Evolutionary conservation across 1,284 basidiomycete species (phyloP).

Genomic region (Apiotrichum laibachii): DNA sequence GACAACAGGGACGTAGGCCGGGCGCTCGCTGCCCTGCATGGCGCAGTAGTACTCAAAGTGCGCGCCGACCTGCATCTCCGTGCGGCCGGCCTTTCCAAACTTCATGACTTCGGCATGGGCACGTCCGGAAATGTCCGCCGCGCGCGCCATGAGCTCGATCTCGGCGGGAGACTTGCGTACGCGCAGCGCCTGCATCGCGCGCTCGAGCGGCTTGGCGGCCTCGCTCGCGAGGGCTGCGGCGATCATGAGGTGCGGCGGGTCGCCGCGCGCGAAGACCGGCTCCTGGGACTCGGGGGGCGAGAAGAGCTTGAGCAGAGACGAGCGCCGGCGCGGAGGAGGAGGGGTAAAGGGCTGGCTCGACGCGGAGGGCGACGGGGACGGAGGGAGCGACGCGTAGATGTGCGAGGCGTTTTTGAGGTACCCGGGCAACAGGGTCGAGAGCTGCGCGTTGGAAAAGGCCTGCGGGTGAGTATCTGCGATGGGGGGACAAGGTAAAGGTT

Average conservation of each 20-base stretch:
- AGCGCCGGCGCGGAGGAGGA: slow-evolving; percentile 37
- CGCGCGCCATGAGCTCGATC: slow-evolving; percentile 51
- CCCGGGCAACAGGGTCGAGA: slow-evolving; percentile 40
- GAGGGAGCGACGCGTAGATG: slow-evolving; percentile 52
- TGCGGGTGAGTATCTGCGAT: slow-evolving; percentile 14
- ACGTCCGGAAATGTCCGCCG: slow-evolving; percentile 50
- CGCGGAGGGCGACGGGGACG: slow-evolving; percentile 41
- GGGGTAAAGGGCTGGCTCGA: slow-evolving; percentile 44
- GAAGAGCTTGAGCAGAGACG: slow-evolving; percentile 48
- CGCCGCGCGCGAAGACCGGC: slow-evolving; percentile 21
- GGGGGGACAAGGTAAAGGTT: neutral
- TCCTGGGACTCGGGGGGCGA: slow-evolving; percentile 29
- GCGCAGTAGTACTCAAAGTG: slow-evolving; percentile 85
- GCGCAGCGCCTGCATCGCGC: slow-evolving; percentile 49
- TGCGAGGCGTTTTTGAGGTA: slow-evolving; percentile 29
- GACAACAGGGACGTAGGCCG: slow-evolving; percentile 91
- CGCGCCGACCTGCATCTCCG: slow-evolving; percentile 72
- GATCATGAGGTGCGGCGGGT: slow-evolving; percentile 50
- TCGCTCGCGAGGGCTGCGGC: slow-evolving; percentile 44
- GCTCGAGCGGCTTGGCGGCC: slow-evolving; percentile 44
- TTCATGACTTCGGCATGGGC: slow-evolving; percentile 63
- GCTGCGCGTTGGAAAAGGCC: slow-evolving; percentile 47
- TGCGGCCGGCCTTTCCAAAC: slow-evolving; percentile 66
- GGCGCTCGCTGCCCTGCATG: slow-evolving; percentile 72
- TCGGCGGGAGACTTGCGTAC: slow-evolving; percentile 53